Base-by-base conservation (phyloP, 2,329 filamentous ascomycete species). In the Sclerotinia nivalis region DNA sequence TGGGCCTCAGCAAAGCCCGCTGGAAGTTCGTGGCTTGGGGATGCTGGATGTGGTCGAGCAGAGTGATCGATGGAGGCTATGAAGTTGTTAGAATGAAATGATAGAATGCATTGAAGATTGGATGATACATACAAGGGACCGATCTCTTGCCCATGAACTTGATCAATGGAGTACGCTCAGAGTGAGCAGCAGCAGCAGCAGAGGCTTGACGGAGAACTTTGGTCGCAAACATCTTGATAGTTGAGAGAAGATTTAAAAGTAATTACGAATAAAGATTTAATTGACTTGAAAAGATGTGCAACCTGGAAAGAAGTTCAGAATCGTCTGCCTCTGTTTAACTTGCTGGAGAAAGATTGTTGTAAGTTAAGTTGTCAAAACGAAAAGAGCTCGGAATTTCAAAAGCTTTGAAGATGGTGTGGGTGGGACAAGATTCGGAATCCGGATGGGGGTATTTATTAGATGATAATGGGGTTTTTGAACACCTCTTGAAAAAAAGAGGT, bases 51-150 rank as follows among this genome's bases (percentile, higher is more conserved):
- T 69, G 81, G 80, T 72, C 85, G 82, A 65, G 86, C 86, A 66
- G 85, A 83, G 81, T 88, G 86, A 80, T 89, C 86, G 73, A 88
- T 75, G 45, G 78, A 78, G 74, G 84, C 87, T 88, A 79, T 43
- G 34, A 9, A 31, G 37, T 56, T 60, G 70, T 77, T 73, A 76
- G 55, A 40, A 31, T 58, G 40, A 43, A 37, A 40, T 12, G 1
- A 9, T 10, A 18, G n/a, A 40, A 45, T 20, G 13, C 1, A n/a
- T 20, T 52, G 20, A n/a, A 47, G n/a, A 59, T 25, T 10, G 7
- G 18, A 55, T 22, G 34, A 37, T 52, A 71, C 80, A 70, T 79
- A 81, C 80, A 61, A 66, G 80, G 81, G 68, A 79, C 76, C 49
- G 79, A 74, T 31, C 81, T 77, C 73, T 80, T 81, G 70, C 81